These are phyloP conservation scores for Penicillium hordei DNA, from an alignment of 2,329 filamentous ascomycete species.

Conservation along the genomic window DNA sequence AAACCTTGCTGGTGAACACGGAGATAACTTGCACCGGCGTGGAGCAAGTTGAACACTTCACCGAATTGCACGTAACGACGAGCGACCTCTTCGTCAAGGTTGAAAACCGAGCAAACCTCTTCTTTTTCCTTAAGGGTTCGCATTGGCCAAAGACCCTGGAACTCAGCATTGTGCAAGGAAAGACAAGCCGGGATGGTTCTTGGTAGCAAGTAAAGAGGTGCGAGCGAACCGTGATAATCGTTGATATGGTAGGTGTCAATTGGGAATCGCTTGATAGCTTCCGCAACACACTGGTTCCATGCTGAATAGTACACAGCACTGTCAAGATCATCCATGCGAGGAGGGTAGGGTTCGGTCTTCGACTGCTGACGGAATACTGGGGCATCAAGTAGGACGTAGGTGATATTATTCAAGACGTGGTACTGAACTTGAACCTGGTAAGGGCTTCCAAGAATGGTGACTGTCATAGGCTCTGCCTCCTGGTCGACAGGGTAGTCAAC, in stretches of 20 bases:
- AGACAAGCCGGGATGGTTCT: slow-evolving; percentile 61
- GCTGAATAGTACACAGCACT: slow-evolving; percentile 68
- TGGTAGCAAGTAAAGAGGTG: slow-evolving; percentile 64
- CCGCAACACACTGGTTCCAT: slow-evolving; percentile 69
- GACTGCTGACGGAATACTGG: slow-evolving; percentile 66
- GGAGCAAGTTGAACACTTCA: slow-evolving; percentile 67
- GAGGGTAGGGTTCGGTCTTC: slow-evolving; percentile 63
- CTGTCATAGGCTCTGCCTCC: slow-evolving; percentile 59
- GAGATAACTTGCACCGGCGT: slow-evolving; percentile 66
- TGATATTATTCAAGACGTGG: slow-evolving; percentile 64
- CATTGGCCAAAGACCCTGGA: slow-evolving; percentile 69
- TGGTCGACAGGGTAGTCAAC: slow-evolving; percentile 64
- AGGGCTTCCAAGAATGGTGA: slow-evolving; percentile 59
- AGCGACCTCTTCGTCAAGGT: slow-evolving; percentile 58
- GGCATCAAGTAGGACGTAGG: slow-evolving; percentile 66
- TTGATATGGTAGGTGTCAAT: slow-evolving; percentile 66
- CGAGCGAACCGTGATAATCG: slow-evolving; percentile 64
- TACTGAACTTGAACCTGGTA: slow-evolving; percentile 66
- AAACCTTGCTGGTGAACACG: slow-evolving; percentile 67
- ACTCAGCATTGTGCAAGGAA: slow-evolving; percentile 69
- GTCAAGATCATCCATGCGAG: slow-evolving; percentile 68
- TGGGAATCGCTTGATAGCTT: slow-evolving; percentile 62
- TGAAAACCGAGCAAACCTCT: slow-evolving; percentile 66
- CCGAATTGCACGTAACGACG: slow-evolving; percentile 65
- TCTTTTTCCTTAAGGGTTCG: slow-evolving; percentile 59